These are phyloP conservation scores for Sphaerulina musiva DNA, from an alignment of 2,329 filamentous ascomycete genomes.

Conservation along the genomic window DNA sequence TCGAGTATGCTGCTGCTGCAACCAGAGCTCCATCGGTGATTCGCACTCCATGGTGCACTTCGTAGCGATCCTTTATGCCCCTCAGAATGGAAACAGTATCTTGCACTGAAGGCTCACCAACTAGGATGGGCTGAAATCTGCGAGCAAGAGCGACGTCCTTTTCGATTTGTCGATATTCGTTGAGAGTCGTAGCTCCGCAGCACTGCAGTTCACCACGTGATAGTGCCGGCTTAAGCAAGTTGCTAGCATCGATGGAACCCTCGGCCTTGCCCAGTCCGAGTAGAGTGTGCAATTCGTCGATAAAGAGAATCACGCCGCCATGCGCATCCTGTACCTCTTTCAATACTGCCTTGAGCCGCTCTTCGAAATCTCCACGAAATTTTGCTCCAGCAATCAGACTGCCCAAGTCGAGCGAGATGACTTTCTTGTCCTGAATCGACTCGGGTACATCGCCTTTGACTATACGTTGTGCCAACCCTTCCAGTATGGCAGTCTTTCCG, in stretches of 20 bases:
- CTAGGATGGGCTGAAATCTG: conserved; percentile 87
- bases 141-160: conserved; percentile 91
- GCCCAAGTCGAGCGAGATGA: conserved; percentile 80
- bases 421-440: conserved; percentile 88
- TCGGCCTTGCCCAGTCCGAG: conserved; percentile 91
- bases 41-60: conserved; percentile 91
- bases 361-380: conserved; percentile 92
- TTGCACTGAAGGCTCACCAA: conserved; percentile 84
- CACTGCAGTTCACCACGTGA: conserved; percentile 89
- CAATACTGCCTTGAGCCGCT: conserved; percentile 81
- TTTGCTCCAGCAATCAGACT: conserved; percentile 93
- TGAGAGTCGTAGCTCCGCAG: conserved; percentile 87
- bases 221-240: conserved; percentile 87
- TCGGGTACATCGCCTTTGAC: conserved; percentile 90
- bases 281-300: conserved; percentile 88
- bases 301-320: conserved; percentile 86
- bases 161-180: conserved; percentile 88
- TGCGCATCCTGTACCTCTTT: conserved; percentile 86
- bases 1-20: conserved; percentile 83
- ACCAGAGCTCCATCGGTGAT: conserved; percentile 91
- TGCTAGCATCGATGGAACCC: conserved; percentile 93
- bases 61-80: conserved; percentile 96
- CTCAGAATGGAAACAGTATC: conserved; percentile 93
- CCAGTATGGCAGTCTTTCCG: conserved; percentile 88
- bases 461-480: conserved; percentile 84